phyloP scores from a whole-genome alignment of 768 basidiomycete species.

The Kwoniella mangroviensis region DNA sequence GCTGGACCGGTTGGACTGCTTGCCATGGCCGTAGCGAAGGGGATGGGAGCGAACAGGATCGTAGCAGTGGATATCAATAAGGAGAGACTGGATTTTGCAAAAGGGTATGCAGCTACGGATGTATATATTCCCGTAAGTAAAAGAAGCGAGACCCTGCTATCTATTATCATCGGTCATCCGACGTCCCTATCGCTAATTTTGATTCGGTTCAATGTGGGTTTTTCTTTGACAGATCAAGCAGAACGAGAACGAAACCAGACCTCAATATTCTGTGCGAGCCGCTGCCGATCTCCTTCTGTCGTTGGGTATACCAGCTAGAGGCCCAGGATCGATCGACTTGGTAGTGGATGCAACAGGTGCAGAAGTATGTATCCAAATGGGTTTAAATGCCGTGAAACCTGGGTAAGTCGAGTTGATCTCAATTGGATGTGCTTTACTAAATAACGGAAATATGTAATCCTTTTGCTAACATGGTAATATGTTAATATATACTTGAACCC shows the following conservation, averaged over 20 bases:
- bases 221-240: conserved; percentile 59
- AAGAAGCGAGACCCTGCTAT: no score
- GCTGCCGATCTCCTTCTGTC: conserved; percentile 69
- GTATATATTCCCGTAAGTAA: conserved; percentile 57
- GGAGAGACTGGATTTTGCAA: conserved; percentile 82
- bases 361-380: conserved; percentile 88
- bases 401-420: conserved; percentile 58
- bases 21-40: conserved; percentile 94
- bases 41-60: conserved; percentile 80
- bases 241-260: conserved; percentile 67
- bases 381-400: conserved; percentile 71
- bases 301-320: conserved; percentile 73
- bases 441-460: neutral
- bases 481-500: neutral
- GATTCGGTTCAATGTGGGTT: no score
- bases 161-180: no score
- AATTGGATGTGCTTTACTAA: neutral
- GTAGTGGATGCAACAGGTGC: conserved; percentile 92
- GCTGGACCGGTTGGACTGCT: conserved; percentile 80
- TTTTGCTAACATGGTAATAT: no score
- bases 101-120: conserved; percentile 80
- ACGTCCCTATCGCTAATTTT: no score
- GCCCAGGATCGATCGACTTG: conserved; percentile 74
- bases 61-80: conserved; percentile 72
- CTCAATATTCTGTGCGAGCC: conserved; percentile 74